These are phyloP conservation scores for Nematocida parisii DNA, from an alignment of 371 early-diverging fungal genomes.

Conservation along the genomic window DNA sequence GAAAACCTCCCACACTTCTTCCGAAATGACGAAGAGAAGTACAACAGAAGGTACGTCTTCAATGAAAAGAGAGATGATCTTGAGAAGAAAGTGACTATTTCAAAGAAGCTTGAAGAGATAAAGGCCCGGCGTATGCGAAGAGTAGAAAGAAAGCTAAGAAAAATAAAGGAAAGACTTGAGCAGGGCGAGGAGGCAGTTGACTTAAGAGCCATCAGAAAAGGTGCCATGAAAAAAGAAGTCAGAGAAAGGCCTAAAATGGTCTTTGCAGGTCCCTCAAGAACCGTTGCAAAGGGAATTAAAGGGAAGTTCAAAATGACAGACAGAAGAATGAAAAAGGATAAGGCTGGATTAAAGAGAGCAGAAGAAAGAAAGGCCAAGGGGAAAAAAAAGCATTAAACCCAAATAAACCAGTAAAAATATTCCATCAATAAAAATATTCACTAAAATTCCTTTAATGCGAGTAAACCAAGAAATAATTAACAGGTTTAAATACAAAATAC, in stretches of 20 bases:
- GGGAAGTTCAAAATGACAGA: constrained; percentile 67
- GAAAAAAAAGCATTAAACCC: constrained; percentile 8
- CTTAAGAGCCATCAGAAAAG: constrained; percentile 62
- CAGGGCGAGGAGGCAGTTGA: constrained; percentile 66
- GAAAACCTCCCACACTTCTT: constrained; percentile 65
- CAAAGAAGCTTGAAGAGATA: constrained; percentile 66
- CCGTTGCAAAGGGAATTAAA: constrained; percentile 59
- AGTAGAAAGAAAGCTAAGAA: constrained; percentile 62
- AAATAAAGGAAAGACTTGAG: constrained; percentile 60
- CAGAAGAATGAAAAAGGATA: constrained; percentile 70
- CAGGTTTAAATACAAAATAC: too few species aligned
- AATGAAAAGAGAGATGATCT: constrained; percentile 54
- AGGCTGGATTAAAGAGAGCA: constrained; percentile 50
- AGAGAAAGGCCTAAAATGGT: constrained; percentile 62
- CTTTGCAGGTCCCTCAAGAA: constrained; percentile 60
- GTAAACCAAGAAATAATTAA: too few species aligned
- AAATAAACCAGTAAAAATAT: background rate
- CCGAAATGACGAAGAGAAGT: constrained; percentile 62
- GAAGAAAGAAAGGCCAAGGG: constrained; percentile 42
- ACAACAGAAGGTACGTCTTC: constrained; percentile 57
- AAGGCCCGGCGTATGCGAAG: constrained; percentile 58
- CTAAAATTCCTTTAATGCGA: too few species aligned
- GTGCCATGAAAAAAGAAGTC: constrained; percentile 60
- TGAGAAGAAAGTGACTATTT: constrained; percentile 38
- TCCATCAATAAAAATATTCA: too few species aligned